These are phyloP conservation scores for Fusarium vanettenii DNA, from an alignment of 2,329 filamentous ascomycete genomes.

Conservation along the genomic window DNA sequence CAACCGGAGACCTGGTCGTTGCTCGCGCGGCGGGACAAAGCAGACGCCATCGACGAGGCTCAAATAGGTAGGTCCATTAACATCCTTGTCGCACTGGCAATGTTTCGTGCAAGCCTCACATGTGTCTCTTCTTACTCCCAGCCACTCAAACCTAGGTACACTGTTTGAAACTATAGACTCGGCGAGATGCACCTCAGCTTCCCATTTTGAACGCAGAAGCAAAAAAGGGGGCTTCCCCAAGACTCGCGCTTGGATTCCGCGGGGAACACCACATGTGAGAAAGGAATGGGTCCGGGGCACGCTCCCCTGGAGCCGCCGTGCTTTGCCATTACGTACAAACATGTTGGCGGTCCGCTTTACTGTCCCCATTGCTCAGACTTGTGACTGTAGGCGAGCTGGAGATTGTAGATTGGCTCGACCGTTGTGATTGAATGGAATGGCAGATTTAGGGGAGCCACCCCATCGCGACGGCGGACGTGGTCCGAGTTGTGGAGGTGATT, in stretches of 20 bases:
- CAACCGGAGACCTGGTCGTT: not conserved
- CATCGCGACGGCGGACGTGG: not conserved
- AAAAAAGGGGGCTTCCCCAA: not conserved
- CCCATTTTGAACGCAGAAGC: not conserved
- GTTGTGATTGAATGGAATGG: not conserved
- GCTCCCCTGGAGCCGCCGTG: slow-evolving; percentile 18
- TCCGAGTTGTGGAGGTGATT: not conserved
- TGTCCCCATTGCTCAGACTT: not conserved
- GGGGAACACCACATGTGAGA: slow-evolving; percentile 4
- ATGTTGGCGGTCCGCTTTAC: not conserved
- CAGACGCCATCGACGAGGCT: not conserved
- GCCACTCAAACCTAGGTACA: not conserved
- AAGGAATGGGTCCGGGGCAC: slow-evolving; percentile 20
- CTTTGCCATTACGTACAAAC: slow-evolving; percentile 36
- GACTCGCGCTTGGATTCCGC: not conserved
- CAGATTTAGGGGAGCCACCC: not conserved
- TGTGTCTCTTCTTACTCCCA: not conserved
- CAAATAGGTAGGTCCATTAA: slow-evolving; percentile 3
- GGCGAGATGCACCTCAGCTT: not conserved
- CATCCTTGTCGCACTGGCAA: not conserved
- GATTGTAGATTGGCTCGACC: not conserved
- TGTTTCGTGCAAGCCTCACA: not conserved
- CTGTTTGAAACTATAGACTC: not conserved
- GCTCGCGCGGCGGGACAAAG: not conserved
- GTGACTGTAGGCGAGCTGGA: not conserved